Evolutionary conservation across 2,329 filamentous ascomycete genomes (phyloP), one percentile per base, ranked within the genome.

Genomic region (Colletotrichum sp.): DNA sequence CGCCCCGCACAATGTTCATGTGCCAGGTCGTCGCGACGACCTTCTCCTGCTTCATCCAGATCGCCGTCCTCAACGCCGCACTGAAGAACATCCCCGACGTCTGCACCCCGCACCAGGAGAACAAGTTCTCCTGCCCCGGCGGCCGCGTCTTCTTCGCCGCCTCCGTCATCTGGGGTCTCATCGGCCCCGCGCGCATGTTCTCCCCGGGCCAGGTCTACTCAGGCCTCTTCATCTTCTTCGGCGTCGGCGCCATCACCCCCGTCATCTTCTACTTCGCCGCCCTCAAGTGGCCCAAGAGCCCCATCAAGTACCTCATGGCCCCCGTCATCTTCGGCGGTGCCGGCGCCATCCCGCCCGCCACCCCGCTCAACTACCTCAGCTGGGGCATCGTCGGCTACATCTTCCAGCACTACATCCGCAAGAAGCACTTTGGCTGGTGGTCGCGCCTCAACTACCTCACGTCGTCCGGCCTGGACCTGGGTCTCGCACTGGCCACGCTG

Each of bases 381-480:
- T 95, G 94, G 93, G 93, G 92, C 21, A 85, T 93, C 72, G 92
- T 95, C 5, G 94, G 94, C 34, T 92, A 91, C 79, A 77, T 94
- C 36, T 95, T 95, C 87, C 93, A 95, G 82, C 92, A 91, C 82
- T 89, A 87, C 80, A 90, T 95, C 81, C 92, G 92, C 83, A 90
- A 90, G 80, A 88, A 89, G 16, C 89, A 91, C 82, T 92, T 91
- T 77, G 89, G 86, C 32, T 95, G 94, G 94, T 95, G 94, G 94
- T 91, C 90, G 83, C 89, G 92, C 30, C 90, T 94, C 81, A 95
- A 95, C 85, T 95, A 94, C 80, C 84, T 95, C 76, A 93, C 93
- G 0, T 93, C 92, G 15, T 93, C 93, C 0, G 93, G 91, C 0
- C 86, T 95, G 64, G 94, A 95, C 79, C 87, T 94, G 15, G 94